A percentile compares a stretch with the other conserved stretches of the same genome.
phyloP scores from a whole-genome alignment of 371 early-diverging fungal species.

The Vairimorpha ceranae region DNA sequence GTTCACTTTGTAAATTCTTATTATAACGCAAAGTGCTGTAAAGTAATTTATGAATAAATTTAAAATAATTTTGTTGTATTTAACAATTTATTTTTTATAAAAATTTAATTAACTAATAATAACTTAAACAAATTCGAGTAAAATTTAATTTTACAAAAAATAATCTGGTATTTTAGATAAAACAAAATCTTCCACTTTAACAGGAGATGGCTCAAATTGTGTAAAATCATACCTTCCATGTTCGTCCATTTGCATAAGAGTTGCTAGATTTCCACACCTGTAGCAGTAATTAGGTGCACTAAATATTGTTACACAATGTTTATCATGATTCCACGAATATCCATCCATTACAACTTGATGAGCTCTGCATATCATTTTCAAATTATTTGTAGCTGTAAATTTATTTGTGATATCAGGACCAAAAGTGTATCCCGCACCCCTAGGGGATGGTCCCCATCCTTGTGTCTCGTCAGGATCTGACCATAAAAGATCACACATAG shows the following conservation, averaged over 20 bases:
- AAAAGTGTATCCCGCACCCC: constrained; percentile 94
- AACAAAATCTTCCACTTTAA: constrained; percentile 88
- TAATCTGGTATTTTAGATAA: constrained; percentile 95
- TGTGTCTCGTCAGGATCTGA: constrained; percentile 85
- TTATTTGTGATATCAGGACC: constrained; percentile 85
- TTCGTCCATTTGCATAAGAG: constrained; percentile 86
- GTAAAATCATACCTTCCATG: constrained; percentile 71
- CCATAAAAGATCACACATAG: constrained; percentile 96
- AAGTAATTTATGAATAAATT: too few species aligned
- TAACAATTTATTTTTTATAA: too few species aligned
- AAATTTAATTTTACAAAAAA: constrained; percentile 80
- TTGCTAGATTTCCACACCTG: constrained; percentile 94
- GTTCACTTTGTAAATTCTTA: constrained; percentile 3
- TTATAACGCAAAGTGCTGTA: not conserved
- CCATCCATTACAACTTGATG: constrained; percentile 99
- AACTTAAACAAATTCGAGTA: too few species aligned
- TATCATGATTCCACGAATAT: constrained; percentile 91
- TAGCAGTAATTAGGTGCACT: constrained; percentile 98
- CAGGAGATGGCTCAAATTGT: constrained; percentile 93
- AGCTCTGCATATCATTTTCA: constrained; percentile 88
- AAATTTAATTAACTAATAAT: too few species aligned
- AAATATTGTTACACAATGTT: constrained; percentile 95
- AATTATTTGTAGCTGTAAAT: constrained; percentile 91
- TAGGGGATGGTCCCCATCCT: constrained; percentile 93
- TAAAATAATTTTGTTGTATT: too few species aligned